Evolutionary conservation across 1,139 yeast species (phyloP), one percentile per base, ranked within the genome.

Genomic region (Blastobotrys capitulatus): DNA sequence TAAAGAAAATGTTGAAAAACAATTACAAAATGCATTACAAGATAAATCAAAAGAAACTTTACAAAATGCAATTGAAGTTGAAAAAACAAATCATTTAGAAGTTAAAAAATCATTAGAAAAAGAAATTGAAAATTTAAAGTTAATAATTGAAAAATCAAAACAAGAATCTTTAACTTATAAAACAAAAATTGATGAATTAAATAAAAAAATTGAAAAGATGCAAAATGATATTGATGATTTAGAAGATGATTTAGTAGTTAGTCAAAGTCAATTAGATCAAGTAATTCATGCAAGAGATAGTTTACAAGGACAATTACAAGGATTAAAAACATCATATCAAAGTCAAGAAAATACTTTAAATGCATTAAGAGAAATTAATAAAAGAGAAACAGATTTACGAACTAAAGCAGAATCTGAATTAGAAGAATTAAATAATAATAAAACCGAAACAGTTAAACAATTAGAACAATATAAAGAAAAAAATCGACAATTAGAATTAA

Each of bases 81-180:
- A 57, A 38, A 54, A 54, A 47, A 47, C 48, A 20, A 57, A 52
- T 39, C 58, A 52, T 32, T 47, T 44, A 36, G 53, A 53, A 34
- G 50, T 42, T 46, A 51, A 51, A 45, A 48, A 49, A 38, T 44
- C 54, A 8, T 53, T 62, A 40, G 54, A 59, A 35, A 42, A 48
- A 12, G 61, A 58, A 44, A 52, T 60, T 22, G 49, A 50, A 20
- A 53, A 53, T 10, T 47, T 56, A 36, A 55, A 67, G 15, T 47
- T 31, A 10, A 48, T 43, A 1, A 20, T 47, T 22, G 37, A 39
- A 35, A 36, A 27, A 2, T 38, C 48, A 18, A 34, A 40, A 10
- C 45, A 52, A 19, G 50, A 54, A 20, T 6, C 42, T 18, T 49
- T 44, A 29, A 19, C 35, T 6, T 16, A 18, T 12, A 47, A 52